Evolutionary conservation across 2,329 filamentous ascomycete genomes (phyloP).

Genomic region (Xylogone sp.): DNA sequence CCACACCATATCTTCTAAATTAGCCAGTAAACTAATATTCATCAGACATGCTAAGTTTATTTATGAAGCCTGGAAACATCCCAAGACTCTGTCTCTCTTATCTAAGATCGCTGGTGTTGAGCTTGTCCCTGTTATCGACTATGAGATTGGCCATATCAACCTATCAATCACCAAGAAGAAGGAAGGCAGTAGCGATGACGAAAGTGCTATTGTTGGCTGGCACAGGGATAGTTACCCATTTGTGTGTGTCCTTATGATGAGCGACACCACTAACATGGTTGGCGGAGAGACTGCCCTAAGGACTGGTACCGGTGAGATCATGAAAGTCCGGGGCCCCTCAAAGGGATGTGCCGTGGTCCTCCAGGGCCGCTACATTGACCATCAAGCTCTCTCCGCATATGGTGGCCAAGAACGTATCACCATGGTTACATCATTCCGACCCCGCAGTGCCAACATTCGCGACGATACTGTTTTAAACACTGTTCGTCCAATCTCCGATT

Average conservation of each 20-base stretch:
- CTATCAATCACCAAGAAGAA: conserved; percentile 36
- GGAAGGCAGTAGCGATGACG: conserved; percentile 23
- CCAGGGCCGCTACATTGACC: conserved; percentile 42
- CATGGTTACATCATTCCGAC: conserved; percentile 42
- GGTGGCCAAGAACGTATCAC: conserved; percentile 41
- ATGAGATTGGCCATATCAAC: conserved; percentile 57
- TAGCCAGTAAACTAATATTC: conserved; percentile 7
- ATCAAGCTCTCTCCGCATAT: conserved; percentile 37
- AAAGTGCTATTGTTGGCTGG: conserved; percentile 40
- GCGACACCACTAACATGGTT: conserved; percentile 42
- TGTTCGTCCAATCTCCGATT: conserved; percentile 32
- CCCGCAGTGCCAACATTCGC: conserved; percentile 32
- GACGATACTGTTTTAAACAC: conserved; percentile 37
- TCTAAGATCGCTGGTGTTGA: conserved; percentile 56
- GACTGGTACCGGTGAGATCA: conserved; percentile 43
- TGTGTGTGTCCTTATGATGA: conserved; percentile 49
- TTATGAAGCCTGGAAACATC: conserved; percentile 57
- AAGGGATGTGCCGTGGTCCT: conserved; percentile 41
- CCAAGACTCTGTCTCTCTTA: conserved; percentile 48
- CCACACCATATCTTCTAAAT: conserved; percentile 10
- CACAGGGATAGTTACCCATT: conserved; percentile 48
- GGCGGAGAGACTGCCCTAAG: conserved; percentile 58
- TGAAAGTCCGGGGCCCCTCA: conserved; percentile 38
- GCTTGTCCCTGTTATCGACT: conserved; percentile 51
- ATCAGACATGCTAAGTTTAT: conserved; percentile 59